Base-by-base conservation (phyloP, 2,329 filamentous ascomycete genomes). In the Aureobasidium pullulans region DNA sequence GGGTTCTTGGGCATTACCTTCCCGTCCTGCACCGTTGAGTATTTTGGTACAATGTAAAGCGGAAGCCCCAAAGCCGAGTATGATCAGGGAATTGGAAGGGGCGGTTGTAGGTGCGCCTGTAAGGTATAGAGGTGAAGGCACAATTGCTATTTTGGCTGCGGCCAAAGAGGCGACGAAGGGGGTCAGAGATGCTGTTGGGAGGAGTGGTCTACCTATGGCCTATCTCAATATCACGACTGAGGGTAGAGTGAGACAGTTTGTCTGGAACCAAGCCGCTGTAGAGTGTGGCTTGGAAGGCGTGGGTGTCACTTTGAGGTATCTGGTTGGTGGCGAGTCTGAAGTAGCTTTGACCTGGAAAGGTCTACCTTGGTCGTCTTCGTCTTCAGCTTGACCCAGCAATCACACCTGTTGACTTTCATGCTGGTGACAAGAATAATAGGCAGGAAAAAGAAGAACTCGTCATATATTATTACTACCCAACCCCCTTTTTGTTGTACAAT, bases 71-170 rank as follows among this genome's bases (percentile, higher is more conserved):
- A 66, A 65, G 3, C 88, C 89, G 0, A 74, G 79, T 34, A 75
- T 84, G 48, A 74, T 90, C 8, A 82, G 89, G n/a, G 89, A 93
- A 73, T 79, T 93, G 3, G 88, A 90, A 68, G 93, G 93, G 3
- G 84, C 90, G 0, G 88, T 94, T 67, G 79, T 80, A 1, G 85
- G 84, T 11, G 88, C 89, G 6, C 91, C 90, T 1, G 75, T 80
- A 0, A 87, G 86, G 0, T 96, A 89, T 88, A 78, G 84, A 57
- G 83, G 81, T 0, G 70, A 77, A 1, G 79, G 81, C 13, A 84
- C 88, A 6, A 70, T 96, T 36, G 92, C 84, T 0, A 68, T 96
- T 15, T 73, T 96, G 57, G 86, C 88, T 28, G 81, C 84, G 3
- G 84, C 86, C 63, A 78, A 81, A 62, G 78, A 84, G 57, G 88